Conservation (phyloP, 2,329 filamentous ascomycete species). For the Drechslerella coelobrocha region DNA sequence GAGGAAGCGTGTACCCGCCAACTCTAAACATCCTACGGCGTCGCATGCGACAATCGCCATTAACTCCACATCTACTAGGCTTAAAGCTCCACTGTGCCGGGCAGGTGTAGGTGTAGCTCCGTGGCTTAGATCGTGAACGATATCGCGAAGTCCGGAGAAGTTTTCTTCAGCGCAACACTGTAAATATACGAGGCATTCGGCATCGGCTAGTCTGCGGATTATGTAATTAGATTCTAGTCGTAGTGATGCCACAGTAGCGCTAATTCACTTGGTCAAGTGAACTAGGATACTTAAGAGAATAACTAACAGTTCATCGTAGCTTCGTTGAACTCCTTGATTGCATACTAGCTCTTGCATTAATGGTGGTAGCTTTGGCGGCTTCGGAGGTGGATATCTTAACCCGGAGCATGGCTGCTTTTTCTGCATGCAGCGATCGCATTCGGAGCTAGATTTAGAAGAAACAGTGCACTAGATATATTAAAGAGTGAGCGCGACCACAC, state of each 20-base stretch:
- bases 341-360: no score
- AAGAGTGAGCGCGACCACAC: no score
- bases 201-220: not conserved
- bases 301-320: no score
- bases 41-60: not conserved
- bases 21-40: not conserved
- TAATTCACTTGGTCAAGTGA: no score
- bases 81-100: not conserved
- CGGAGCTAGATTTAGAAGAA: not conserved
- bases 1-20: not conserved
- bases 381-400: not conserved
- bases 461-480: not conserved
- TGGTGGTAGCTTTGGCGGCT: not conserved
- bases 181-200: not conserved
- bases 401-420: not conserved
- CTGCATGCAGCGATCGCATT: not conserved
- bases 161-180: not conserved
- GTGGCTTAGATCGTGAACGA: not conserved
- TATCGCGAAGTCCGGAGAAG: not conserved
- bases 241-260: no score
- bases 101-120: not conserved
- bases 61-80: not conserved
- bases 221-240: no score
- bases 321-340: no score
- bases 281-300: no score